Conservation (phyloP, 2,329 filamentous ascomycete genomes). For the Hymenoscyphus infarciens region DNA sequence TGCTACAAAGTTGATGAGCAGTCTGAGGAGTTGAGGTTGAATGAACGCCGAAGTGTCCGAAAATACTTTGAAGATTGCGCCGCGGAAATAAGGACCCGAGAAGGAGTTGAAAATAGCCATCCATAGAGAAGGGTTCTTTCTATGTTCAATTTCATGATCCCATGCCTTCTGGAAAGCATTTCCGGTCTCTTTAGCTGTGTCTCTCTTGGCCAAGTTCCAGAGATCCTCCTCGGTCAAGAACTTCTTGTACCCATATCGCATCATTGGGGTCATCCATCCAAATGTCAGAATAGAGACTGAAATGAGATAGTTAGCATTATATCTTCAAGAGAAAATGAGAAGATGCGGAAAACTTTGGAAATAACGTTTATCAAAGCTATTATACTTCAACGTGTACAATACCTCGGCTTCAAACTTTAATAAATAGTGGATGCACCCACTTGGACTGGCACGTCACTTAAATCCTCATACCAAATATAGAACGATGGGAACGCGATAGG, state of each 20-base stretch:
- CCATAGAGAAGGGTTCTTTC: conserved; percentile 78
- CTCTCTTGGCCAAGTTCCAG: conserved; percentile 81
- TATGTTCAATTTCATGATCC: conserved; percentile 67
- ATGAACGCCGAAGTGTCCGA: conserved; percentile 84
- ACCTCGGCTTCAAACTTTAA: not conserved
- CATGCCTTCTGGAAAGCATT: conserved; percentile 70
- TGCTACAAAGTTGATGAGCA: conserved; percentile 77
- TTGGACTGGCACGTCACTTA: not conserved
- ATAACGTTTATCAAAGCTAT: not conserved
- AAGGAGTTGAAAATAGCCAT: conserved; percentile 79
- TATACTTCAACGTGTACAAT: not conserved
- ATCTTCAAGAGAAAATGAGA: not conserved
- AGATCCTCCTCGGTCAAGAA: conserved; percentile 93
- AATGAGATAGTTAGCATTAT: not conserved
- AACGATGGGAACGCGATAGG: not conserved
- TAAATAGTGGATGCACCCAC: not conserved
- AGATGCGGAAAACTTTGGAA: not conserved
- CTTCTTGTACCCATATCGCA: conserved; percentile 89
- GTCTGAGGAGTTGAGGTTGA: conserved; percentile 84
- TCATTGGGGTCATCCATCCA: conserved; percentile 97
- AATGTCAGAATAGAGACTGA: conserved; percentile 82
- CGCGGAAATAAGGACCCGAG: conserved; percentile 76
- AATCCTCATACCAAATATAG: not conserved
- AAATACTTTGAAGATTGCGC: conserved; percentile 80
- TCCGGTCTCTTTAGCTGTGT: conserved; percentile 74